Conservation (phyloP, 139 green algal species). For the Ostreobium quekettii region DNA sequence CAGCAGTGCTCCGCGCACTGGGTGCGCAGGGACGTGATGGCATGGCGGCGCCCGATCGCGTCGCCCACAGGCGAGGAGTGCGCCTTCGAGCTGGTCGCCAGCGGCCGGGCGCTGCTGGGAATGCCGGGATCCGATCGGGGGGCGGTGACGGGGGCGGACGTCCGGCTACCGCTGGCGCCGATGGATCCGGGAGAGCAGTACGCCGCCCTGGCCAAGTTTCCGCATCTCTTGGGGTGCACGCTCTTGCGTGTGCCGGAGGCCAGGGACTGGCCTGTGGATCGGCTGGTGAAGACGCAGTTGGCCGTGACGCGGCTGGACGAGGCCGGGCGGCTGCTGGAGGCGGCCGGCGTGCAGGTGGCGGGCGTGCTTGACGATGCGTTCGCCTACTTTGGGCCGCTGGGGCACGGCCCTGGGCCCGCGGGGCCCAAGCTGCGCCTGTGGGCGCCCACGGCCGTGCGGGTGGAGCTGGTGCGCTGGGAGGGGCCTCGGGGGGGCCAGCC, state of each 20-base stretch:
- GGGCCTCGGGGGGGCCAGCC: conserved; percentile 22
- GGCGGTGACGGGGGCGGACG: conserved; percentile 30
- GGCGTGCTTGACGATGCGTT: conserved; percentile 65
- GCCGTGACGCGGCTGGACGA: conserved; percentile 22
- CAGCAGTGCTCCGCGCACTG: conserved; percentile 5
- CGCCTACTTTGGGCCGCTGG: conserved; percentile 59
- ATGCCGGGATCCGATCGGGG: conserved; percentile 3
- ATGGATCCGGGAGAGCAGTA: conserved; percentile 11
- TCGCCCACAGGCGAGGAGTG: background rate
- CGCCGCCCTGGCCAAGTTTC: conserved; percentile 36
- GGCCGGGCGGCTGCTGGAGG: conserved; percentile 32
- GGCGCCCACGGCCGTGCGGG: conserved; percentile 70
- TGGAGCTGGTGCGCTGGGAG: conserved; percentile 54
- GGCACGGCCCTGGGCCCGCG: conserved; percentile 17
- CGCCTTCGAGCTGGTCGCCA: background rate
- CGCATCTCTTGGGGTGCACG: conserved; percentile 51
- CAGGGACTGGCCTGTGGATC: conserved; percentile 11
- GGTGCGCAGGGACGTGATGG: conserved; percentile 1
- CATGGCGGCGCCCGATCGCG: conserved; percentile 3
- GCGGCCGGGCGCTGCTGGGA: background rate
- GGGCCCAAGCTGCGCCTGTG: conserved; percentile 39
- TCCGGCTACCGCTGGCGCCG: conserved; percentile 23
- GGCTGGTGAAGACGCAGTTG: conserved; percentile 40
- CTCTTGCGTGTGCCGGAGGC: conserved; percentile 30
- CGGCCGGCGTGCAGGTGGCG: conserved; percentile 53